Evolutionary conservation across 2,329 filamentous ascomycete species (phyloP), one percentile per base, ranked within the genome.

Genomic region (Fusarium longipes): DNA sequence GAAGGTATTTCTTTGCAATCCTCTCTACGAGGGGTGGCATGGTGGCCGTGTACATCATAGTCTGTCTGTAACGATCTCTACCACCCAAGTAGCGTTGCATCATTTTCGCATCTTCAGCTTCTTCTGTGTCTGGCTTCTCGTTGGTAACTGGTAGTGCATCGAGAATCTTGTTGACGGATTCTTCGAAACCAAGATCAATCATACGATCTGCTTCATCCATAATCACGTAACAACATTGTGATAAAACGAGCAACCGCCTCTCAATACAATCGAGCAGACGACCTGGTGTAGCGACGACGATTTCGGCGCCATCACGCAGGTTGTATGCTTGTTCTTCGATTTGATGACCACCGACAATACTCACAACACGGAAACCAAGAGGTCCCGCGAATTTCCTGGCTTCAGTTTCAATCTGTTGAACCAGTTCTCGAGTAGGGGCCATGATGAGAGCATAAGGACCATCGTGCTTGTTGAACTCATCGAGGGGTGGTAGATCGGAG

Each of bases 11-110:
- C 73, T 94, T 91, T n/a, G 96, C 96, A 67, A 99, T 98, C 65
- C 92, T 92, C 77, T 99, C 96, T 17, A 99, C 92, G 0, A 92
- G 88, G 0, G 92, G 82, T 3, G 96, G 94, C 96, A 99, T 99
- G 27, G 96, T 99, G 52, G 96, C 96, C 68, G 96, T 98, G 87
- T 98, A 99, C 96, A 99, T 99, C 96, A 99, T 99, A 0, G 96
- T 99, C 79, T 99, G 95, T 60, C 96, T 86, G 81, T 98, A 98
- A 22, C 91, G 87, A 73, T 93, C 91, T 70, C 89, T 88, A 18
- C 88, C 88, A 52, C 90, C 89, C 3, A 97, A 81, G 73, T 91
- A 91, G 58, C 88, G 86, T 72, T 89, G 90, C 95, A 98, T 98
- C n/a, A 90, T 88, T 57, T 86, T 83, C 0, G 92, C 84, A 75